Conservation (phyloP, 1,284 basidiomycete genomes). For the Rhodotorula sp. region DNA sequence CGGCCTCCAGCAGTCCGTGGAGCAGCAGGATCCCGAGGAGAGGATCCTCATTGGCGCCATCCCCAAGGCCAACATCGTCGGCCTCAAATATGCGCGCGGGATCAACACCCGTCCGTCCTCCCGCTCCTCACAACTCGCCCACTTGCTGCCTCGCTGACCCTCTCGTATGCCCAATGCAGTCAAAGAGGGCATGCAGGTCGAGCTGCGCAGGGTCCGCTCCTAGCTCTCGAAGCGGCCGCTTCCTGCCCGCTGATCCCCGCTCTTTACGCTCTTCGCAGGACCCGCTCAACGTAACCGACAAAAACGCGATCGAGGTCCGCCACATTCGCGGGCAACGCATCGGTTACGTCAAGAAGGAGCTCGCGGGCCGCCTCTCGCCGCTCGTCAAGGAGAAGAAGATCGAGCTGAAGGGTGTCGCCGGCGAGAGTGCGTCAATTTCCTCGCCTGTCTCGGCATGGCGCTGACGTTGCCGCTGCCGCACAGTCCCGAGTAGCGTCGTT, state of each 20-base stretch:
- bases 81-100: constrained; percentile 30
- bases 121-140: background rate
- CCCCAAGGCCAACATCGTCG: constrained; percentile 33
- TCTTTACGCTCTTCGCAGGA: constrained; percentile 19
- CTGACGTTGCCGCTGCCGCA: fast-evolving
- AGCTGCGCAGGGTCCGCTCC: constrained; percentile 27
- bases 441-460: background rate
- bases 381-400: constrained; percentile 34
- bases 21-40: constrained; percentile 21
- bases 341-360: constrained; percentile 24
- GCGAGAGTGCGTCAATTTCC: constrained; percentile 11
- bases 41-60: constrained; percentile 24
- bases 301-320: constrained; percentile 39
- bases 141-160: background rate
- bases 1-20: background rate
- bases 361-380: constrained; percentile 20
- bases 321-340: constrained; percentile 29
- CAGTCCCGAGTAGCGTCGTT: constrained; percentile 22
- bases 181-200: constrained; percentile 21
- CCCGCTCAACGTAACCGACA: constrained; percentile 31
- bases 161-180: background rate
- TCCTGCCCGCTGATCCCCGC: background rate
- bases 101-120: constrained; percentile 25
- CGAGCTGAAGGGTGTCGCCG: constrained; percentile 7
- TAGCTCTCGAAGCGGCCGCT: no score